Evolutionary conservation across 495 filamentous ascomycete genomes (phyloP).

Genomic region (Penicillium silybi): DNA sequence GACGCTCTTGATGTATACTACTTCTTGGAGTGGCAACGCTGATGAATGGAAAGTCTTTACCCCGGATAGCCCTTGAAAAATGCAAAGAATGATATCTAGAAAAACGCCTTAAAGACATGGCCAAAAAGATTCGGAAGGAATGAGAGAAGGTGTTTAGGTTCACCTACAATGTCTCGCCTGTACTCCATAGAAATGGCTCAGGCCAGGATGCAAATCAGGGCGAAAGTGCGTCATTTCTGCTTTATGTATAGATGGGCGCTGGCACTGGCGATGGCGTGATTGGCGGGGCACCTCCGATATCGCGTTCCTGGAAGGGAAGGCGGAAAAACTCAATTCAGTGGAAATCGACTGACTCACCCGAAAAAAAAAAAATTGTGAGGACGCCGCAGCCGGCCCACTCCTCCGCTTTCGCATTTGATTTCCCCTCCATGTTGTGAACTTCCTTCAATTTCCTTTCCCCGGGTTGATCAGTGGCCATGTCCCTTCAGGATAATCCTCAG

Average conservation of each 20-base stretch:
- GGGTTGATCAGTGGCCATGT: slow-evolving; percentile 16
- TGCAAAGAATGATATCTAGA: no score
- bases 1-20: no score
- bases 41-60: no score
- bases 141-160: no score
- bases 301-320: slow-evolving; percentile 17
- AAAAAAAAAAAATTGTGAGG: slow-evolving; percentile 8
- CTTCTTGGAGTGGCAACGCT: no score
- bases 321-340: slow-evolving; percentile 22
- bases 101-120: no score
- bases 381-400: slow-evolving; percentile 17
- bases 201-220: no score
- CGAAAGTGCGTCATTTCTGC: neutral
- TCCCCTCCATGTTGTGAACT: slow-evolving; percentile 5
- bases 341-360: slow-evolving; percentile 13
- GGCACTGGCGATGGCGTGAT: slow-evolving; percentile 12
- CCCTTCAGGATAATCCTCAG: neutral
- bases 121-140: no score
- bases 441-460: slow-evolving; percentile 1
- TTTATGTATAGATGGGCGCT: neutral
- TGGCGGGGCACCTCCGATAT: slow-evolving; percentile 18
- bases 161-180: no score
- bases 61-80: no score
- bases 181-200: no score
- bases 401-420: slow-evolving; percentile 39